A percentile compares a stretch with the other conserved stretches of the same genome.
These are phyloP conservation scores for Psilocybe azurescens DNA, from an alignment of 768 basidiomycete species.

Conservation along the genomic window DNA sequence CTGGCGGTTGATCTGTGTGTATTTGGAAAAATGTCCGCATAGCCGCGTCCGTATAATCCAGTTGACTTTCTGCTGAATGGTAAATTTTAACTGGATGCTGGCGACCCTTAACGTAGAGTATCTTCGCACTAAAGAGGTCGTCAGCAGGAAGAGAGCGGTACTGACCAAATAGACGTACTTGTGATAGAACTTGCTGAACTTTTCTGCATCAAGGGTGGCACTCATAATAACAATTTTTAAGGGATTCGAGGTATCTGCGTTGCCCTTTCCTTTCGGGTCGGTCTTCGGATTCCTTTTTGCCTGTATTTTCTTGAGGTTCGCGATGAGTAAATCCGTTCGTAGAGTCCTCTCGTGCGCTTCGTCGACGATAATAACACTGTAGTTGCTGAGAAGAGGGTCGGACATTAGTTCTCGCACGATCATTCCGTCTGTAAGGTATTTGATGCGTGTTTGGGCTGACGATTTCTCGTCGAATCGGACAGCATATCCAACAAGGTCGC, in stretches of 20 bases:
- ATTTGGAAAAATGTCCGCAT: conserved; percentile 95
- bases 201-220: conserved; percentile 95
- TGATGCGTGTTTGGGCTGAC: conserved; percentile 79
- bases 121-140: conserved; percentile 65
- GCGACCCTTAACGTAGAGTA: conserved; percentile 91
- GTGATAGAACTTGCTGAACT: conserved; percentile 88
- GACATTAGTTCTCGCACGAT: conserved; percentile 90
- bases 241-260: conserved; percentile 52
- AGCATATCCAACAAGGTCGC: conserved; percentile 87
- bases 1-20: conserved; percentile 77
- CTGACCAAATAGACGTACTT: conserved; percentile 54
- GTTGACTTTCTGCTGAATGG: conserved; percentile 73
- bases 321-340: conserved; percentile 92
- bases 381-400: conserved; percentile 76
- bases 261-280: conserved; percentile 50
- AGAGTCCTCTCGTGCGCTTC: conserved; percentile 98
- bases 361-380: conserved; percentile 91
- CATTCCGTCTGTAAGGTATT: conserved; percentile 98
- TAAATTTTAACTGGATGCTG: conserved; percentile 91
- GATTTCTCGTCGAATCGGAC: conserved; percentile 93
- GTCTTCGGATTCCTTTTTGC: conserved; percentile 55
- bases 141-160: background rate
- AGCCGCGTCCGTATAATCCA: conserved; percentile 89
- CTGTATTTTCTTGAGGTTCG: conserved; percentile 86
- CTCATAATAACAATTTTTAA: conserved; percentile 97